Evolutionary conservation across 2,329 filamentous ascomycete genomes (phyloP), one percentile per base, ranked within the genome.

Genomic region (Pseudogymnoascus sp.): DNA sequence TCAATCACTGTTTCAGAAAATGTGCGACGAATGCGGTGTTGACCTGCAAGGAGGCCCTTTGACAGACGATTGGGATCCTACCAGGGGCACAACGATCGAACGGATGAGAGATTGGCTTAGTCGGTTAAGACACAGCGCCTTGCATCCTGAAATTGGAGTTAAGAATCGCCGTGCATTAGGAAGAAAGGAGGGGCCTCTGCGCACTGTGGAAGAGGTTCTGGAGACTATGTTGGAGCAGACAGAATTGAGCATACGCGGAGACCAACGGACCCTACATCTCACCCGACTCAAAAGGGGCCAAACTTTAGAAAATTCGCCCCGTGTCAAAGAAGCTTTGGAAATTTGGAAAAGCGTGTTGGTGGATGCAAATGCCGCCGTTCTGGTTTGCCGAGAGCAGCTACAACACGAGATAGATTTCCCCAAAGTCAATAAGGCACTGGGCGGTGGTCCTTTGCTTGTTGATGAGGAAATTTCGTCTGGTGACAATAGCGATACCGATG

Each of bases 141-240:
- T 97, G 14, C 92, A 97, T 74, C 91, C 93, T 0, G 88, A 96
- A 71, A 84, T 96, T 42, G 89, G 89, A 16, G 81, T 81, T 8
- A 83, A 82, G 33, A 89, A 88, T 67, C 80, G 87, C 12, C 83
- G 82, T 65, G 82, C 83, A 0, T 75, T 90, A 5, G 87, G 87
- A 1, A 80, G 82, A 49, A 84, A 80, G 58, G 80, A 80, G 61
- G 86, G 84, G 0, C 87, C 90, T 0, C 79, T 97, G 66, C 83
- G 90, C 11, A 95, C 92, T 0, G 88, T 96, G 1, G 84, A 87
- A 16, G 90, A 97, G 73, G 93, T 97, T 1, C 78, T 99, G 9
- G 87, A 91, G 66, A 86, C 88, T 4, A 97, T 99, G 93, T 88
- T 97, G 63, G 91, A 96, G 62, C 87, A 93, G 70, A 92, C 88